Percentiles rank a stretch among this genome's conserved stretches.
phyloP scores from a whole-genome alignment of 179 eudicot species.

The Silene noctiflora region DNA sequence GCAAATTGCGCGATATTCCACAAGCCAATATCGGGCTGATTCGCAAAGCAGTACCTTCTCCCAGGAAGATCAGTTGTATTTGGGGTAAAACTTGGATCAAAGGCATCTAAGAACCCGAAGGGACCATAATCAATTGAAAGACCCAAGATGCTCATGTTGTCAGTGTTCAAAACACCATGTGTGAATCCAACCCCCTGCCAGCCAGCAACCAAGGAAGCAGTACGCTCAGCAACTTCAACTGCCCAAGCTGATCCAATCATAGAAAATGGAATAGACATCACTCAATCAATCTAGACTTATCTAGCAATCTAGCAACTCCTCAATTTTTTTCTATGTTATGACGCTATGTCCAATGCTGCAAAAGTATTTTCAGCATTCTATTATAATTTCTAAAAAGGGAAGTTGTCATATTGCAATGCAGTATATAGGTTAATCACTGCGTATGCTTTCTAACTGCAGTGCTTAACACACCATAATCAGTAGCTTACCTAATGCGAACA shows the following conservation, averaged over 20 bases:
- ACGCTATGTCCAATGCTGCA: neutral
- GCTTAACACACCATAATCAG: no score
- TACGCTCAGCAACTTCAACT: constrained; percentile 97
- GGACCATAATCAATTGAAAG: constrained; percentile 99
- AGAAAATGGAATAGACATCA: constrained; percentile 25
- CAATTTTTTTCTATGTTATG: no score
- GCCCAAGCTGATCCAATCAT: constrained; percentile 79
- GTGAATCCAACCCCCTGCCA: constrained; percentile 99
- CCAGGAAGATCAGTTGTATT: constrained; percentile 99
- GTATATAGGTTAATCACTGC: neutral
- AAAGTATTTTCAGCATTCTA: neutral
- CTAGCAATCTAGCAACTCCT: no score
- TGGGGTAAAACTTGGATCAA: constrained; percentile 98
- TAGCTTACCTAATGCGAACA: no score
- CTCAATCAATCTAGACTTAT: neutral
- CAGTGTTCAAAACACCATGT: constrained; percentile 99
- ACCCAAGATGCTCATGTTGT: constrained; percentile 97
- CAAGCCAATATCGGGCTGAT: constrained; percentile 97
- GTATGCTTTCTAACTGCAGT: no score
- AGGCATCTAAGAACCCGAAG: constrained; percentile 97
- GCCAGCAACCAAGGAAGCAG: constrained; percentile 88
- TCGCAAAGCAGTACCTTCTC: constrained; percentile 96
- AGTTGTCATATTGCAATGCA: no score
- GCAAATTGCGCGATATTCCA: constrained; percentile 95
- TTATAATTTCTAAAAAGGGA: no score